Conservation (phyloP, 1,284 basidiomycete species). For the Athelia sp. region DNA sequence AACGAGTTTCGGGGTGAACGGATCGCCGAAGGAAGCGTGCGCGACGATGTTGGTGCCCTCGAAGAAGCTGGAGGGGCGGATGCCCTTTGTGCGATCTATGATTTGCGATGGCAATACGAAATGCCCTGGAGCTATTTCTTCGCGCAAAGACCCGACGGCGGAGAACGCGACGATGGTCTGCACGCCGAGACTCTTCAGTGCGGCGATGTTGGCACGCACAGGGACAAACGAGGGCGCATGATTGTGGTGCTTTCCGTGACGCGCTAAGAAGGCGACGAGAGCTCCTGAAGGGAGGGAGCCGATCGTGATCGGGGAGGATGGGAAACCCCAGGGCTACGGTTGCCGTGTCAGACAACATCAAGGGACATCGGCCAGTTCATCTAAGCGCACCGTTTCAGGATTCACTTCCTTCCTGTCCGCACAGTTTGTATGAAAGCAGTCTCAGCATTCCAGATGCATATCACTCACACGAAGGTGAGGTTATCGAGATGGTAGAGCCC, state of each 20-base stretch:
- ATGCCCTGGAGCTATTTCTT: conserved; percentile 90
- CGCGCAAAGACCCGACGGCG: conserved; percentile 93
- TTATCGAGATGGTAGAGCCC: conserved; percentile 90
- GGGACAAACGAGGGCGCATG: conserved; percentile 78
- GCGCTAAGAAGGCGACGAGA: conserved; percentile 86
- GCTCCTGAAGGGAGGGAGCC: conserved; percentile 74
- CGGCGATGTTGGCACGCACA: conserved; percentile 89
- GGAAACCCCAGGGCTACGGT: conserved; percentile 86
- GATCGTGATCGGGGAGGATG: conserved; percentile 90
- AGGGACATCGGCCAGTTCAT: background rate
- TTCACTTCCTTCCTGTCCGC: conserved; percentile 57
- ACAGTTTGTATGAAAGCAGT: too few relatives aligned
- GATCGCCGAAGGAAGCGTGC: conserved; percentile 93
- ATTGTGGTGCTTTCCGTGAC: conserved; percentile 81
- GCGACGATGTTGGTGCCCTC: conserved; percentile 80
- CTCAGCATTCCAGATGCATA: too few relatives aligned
- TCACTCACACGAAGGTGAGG: conserved; percentile 72
- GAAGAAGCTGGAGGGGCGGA: conserved; percentile 86
- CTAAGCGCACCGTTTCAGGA: conserved; percentile 63
- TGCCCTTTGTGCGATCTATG: conserved; percentile 94
- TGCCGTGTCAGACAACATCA: background rate
- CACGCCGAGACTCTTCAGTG: conserved; percentile 89
- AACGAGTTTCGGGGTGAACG: conserved; percentile 68
- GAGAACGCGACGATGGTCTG: conserved; percentile 90
- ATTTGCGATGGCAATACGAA: conserved; percentile 91